A percentile compares a stretch with the other conserved stretches of the same genome.
phyloP scores from a whole-genome alignment of 2,329 filamentous ascomycete genomes.

The Cladophialophora psammophila region DNA sequence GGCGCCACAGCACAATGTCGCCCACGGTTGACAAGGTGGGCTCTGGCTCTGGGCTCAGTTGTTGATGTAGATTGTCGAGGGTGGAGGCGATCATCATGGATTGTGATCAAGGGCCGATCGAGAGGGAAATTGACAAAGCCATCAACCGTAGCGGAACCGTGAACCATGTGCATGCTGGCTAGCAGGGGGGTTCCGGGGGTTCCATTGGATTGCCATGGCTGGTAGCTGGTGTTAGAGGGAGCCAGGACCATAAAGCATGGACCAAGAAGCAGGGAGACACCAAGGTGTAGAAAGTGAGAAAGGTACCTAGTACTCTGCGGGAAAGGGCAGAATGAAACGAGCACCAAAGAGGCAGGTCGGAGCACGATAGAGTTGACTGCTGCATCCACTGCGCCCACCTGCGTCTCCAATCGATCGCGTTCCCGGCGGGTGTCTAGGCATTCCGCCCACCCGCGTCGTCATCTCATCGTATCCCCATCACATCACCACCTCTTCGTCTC shows the following conservation, averaged over 20 bases:
- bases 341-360: constrained; percentile 21
- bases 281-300: neutral
- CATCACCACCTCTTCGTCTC: too few species aligned
- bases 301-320: neutral
- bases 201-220: neutral
- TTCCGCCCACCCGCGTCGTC: neutral
- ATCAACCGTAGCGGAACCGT: neutral
- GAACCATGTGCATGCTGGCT: neutral
- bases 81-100: constrained; percentile 11
- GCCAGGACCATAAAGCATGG: neutral
- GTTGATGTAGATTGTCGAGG: constrained; percentile 6
- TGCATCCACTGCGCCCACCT: neutral
- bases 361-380: constrained; percentile 15
- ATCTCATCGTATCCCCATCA: neutral
- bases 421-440: neutral
- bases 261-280: neutral
- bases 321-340: neutral
- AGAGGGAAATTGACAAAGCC: constrained; percentile 2
- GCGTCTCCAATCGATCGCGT: neutral
- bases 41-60: neutral
- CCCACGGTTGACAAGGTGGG: constrained; percentile 2
- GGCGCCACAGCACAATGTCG: neutral
- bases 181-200: neutral
- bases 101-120: neutral
- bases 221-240: neutral